phyloP scores from a whole-genome alignment of 140 eudicot genomes.

The Anethum foeniculum region DNA sequence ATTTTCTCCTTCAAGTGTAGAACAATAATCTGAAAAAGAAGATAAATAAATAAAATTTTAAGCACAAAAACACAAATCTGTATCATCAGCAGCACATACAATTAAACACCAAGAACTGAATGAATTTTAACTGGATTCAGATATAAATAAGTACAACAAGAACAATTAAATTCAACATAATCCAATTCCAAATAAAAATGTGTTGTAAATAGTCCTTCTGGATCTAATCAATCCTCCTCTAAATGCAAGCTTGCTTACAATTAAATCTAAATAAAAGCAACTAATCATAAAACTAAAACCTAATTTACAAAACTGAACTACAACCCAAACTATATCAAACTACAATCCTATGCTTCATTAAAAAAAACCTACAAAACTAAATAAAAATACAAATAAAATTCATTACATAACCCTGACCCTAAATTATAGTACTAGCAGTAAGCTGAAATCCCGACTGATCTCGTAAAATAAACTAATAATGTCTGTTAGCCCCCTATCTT shows the following conservation, averaged over 20 bases:
- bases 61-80: background rate
- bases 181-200: background rate
- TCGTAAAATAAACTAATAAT: too few relatives aligned
- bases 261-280: background rate
- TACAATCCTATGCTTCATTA: background rate
- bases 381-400: too few relatives aligned
- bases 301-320: background rate
- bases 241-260: too few relatives aligned
- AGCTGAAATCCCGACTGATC: too few relatives aligned
- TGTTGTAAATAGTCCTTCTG: background rate
- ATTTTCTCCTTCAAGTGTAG: constrained; percentile 72
- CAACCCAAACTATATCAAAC: background rate
- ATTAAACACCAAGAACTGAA: background rate
- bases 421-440: too few relatives aligned
- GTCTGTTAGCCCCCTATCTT: too few relatives aligned
- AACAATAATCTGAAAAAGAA: constrained; percentile 56
- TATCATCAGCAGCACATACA: background rate
- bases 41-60: background rate
- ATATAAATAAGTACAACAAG: too few relatives aligned
- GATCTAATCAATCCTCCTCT: background rate
- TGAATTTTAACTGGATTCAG: background rate
- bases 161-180: background rate
- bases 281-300: background rate
- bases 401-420: too few relatives aligned
- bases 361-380: too few relatives aligned